Conservation (phyloP, 331 rosid genomes). For the Quercus phellos region DNA sequence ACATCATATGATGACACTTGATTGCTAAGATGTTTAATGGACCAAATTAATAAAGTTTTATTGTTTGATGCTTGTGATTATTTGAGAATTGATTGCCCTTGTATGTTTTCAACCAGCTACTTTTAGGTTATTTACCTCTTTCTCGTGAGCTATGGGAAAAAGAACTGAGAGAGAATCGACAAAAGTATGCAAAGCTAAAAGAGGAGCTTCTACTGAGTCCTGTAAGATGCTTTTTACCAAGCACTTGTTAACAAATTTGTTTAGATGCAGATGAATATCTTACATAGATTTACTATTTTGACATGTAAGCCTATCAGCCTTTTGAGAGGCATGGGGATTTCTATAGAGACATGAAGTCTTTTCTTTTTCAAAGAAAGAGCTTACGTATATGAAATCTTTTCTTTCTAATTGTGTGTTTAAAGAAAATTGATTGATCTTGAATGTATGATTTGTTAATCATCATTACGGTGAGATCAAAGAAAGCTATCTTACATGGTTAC, state of each 20-base stretch:
- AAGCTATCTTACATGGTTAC: no score
- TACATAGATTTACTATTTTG: neutral
- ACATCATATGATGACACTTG: neutral
- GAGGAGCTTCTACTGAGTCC: conserved; percentile 67
- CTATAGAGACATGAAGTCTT: no score
- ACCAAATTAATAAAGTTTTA: neutral
- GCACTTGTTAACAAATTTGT: neutral
- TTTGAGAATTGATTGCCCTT: conserved; percentile 31
- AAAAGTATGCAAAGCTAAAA: conserved; percentile 56
- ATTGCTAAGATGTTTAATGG: neutral
- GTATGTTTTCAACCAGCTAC: conserved; percentile 53
- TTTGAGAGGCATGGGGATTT: no score
- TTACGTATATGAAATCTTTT: no score
- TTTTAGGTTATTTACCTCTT: conserved; percentile 64
- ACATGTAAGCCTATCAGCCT: no score
- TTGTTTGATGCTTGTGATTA: conserved; percentile 11
- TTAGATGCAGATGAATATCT: conserved; percentile 4
- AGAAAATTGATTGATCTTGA: no score
- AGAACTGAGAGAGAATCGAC: conserved; percentile 46
- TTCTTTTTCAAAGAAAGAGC: no score
- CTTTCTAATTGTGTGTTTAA: no score
- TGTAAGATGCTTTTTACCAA: conserved; percentile 44
- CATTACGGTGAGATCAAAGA: no score
- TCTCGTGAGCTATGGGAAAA: conserved; percentile 59
- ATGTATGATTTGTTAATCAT: no score